Conservation (phyloP, 1,284 basidiomycete genomes). For the Flammula alnicola region DNA sequence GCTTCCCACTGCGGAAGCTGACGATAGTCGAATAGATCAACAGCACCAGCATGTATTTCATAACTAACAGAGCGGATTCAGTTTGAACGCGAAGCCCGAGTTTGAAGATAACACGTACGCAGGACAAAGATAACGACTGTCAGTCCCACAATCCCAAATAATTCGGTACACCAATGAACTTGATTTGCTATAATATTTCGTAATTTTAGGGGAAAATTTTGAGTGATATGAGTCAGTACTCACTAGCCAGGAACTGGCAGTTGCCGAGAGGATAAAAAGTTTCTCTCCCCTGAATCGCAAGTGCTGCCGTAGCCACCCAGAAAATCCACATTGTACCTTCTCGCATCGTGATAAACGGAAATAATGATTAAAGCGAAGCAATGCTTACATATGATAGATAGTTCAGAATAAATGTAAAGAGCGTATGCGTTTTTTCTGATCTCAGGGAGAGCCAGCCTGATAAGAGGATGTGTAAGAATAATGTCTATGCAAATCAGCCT, state of each 20-base stretch:
- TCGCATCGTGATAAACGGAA: too few relatives aligned
- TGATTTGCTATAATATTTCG: not conserved
- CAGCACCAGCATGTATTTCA: conserved; percentile 15
- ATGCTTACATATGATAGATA: too few relatives aligned
- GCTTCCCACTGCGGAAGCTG: conserved; percentile 10
- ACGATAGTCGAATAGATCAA: conserved; percentile 14
- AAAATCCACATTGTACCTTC: too few relatives aligned
- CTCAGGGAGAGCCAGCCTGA: too few relatives aligned
- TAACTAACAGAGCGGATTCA: conserved; percentile 4
- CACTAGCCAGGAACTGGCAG: not conserved
- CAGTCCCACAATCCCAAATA: conserved; percentile 17
- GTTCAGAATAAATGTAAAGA: too few relatives aligned
- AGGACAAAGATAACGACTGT: conserved; percentile 15
- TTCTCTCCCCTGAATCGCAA: too few relatives aligned
- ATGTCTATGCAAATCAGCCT: too few relatives aligned
- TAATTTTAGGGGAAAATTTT: not conserved
- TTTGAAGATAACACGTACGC: conserved; percentile 4
- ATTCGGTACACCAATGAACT: conserved; percentile 15
- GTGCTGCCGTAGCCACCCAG: too few relatives aligned
- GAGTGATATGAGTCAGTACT: not conserved
- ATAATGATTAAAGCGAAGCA: too few relatives aligned
- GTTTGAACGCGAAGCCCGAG: not conserved
- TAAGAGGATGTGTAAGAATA: too few relatives aligned
- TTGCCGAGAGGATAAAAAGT: conserved; percentile 11
- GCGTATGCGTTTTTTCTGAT: too few relatives aligned